Evolutionary conservation across 805 yeast genomes (phyloP).

Genomic region (Candida awuae): DNA sequence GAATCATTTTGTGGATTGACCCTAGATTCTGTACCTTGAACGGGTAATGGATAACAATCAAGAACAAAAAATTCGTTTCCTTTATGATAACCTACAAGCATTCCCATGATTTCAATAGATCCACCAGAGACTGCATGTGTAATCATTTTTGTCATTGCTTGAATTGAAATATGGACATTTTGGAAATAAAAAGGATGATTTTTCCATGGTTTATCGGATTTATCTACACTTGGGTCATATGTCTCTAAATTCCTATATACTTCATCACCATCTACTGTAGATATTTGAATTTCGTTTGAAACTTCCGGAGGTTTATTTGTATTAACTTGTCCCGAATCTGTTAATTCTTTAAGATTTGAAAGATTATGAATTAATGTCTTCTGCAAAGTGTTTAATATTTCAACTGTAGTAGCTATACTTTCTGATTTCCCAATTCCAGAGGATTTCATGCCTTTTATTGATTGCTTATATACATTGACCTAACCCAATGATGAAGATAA

Average conservation of each 20-base stretch:
- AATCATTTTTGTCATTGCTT: conserved; percentile 69
- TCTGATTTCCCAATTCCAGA: too few relatives aligned
- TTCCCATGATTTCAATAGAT: conserved; percentile 88
- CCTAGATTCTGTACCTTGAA: conserved; percentile 91
- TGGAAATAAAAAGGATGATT: conserved; percentile 52
- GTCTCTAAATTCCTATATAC: not conserved
- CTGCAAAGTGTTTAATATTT: not conserved
- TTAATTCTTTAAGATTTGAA: not conserved
- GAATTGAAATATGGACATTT: conserved; percentile 54
- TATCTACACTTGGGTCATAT: not conserved
- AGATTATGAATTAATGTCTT: not conserved
- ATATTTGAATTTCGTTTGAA: not conserved
- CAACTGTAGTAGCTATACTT: too few relatives aligned
- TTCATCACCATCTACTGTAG: not conserved
- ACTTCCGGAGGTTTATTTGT: not conserved
- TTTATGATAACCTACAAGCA: conserved; percentile 69
- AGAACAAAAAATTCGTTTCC: conserved; percentile 52
- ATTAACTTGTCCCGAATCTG: not conserved
- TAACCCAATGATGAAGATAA: too few relatives aligned
- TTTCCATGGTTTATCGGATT: conserved; percentile 43
- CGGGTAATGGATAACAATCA: conserved; percentile 84
- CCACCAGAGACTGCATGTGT: conserved; percentile 81
- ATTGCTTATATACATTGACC: too few relatives aligned
- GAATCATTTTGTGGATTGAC: conserved; percentile 94
- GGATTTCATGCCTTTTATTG: too few relatives aligned